These are phyloP conservation scores for Lupinus albus DNA, from an alignment of 306 rosid genomes.

Conservation along the genomic window DNA sequence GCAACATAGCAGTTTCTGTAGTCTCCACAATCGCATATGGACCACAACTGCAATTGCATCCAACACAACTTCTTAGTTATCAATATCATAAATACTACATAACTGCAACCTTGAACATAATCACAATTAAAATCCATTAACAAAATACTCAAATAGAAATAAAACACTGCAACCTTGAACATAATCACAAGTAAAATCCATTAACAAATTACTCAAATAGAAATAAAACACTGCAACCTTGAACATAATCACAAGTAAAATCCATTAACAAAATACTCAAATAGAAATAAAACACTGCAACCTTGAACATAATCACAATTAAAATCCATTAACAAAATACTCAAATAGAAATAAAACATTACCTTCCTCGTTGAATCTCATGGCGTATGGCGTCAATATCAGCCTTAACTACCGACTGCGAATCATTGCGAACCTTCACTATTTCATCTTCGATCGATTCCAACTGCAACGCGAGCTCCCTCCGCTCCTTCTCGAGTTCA, in stretches of 20 bases:
- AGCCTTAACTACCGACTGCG: constrained; percentile 50
- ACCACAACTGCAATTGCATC: no score
- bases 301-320: no score
- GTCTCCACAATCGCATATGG: no score
- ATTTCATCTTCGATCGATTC: constrained; percentile 52
- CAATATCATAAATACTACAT: no score
- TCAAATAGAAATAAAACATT: not conserved
- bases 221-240: no score
- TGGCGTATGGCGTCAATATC: constrained; percentile 61
- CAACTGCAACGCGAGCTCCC: constrained; percentile 61
- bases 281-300: no score
- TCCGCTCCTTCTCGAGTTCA: constrained; percentile 45
- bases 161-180: not conserved
- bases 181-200: no score
- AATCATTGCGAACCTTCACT: constrained; percentile 47
- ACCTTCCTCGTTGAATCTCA: constrained; percentile 90
- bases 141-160: not conserved
- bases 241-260: no score
- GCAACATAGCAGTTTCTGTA: no score
- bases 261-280: not conserved
- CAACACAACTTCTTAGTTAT: no score
- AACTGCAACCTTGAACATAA: no score
- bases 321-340: not conserved
- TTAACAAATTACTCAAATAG: not conserved
- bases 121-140: no score